Evolutionary conservation across 306 rosid species (phyloP), one percentile per base, ranked within the genome.

Genomic region (Cucumis sativus): DNA sequence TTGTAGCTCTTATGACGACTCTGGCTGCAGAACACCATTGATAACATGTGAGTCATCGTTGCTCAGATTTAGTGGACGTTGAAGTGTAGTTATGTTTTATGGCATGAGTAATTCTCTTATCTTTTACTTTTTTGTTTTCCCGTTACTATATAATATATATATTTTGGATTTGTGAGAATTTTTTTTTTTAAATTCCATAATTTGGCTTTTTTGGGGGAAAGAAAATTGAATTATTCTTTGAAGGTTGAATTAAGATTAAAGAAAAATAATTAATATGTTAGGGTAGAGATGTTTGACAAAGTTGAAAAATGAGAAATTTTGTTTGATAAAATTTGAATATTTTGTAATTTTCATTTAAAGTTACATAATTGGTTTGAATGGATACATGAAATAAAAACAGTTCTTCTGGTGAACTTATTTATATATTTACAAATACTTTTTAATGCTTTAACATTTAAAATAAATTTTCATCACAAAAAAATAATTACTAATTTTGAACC

Each of bases 1-100:
- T 75, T 12, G 83, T 85, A 67, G 78, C 54, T 51, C 54, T 80
- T 41, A 35, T 78, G 81, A 76, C 37, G 47, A 18, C 63, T 67
- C 56, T 30, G 74, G 35, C 39, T 43, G 70, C 61, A 75, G 71
- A 77, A 73, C 8, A 75, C 64, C 9, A 54, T 18, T 35, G 74
- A 35, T 67, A 18, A 40, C 77, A 40, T 80, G 82, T 78, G 61
- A 55, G 77, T 70, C 69, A 45, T 1, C 43, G 80, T 77, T 25
- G 28, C 10, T 35, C 8, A 17, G 75, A n/a, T 8, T 20, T 69
- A 21, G 56, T 43, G 55, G 73, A 20, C 11, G 7, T 33, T 70
- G 75, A 40, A 41, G 57, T 69, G 58, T 47, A 23, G 56, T 47
- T 70, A 6, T 45, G 16, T 43, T 64, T 20, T 10, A 33, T 23